These are phyloP conservation scores for Willaertia magna DNA, from an alignment of 208 protist species.

Conservation along the genomic window DNA sequence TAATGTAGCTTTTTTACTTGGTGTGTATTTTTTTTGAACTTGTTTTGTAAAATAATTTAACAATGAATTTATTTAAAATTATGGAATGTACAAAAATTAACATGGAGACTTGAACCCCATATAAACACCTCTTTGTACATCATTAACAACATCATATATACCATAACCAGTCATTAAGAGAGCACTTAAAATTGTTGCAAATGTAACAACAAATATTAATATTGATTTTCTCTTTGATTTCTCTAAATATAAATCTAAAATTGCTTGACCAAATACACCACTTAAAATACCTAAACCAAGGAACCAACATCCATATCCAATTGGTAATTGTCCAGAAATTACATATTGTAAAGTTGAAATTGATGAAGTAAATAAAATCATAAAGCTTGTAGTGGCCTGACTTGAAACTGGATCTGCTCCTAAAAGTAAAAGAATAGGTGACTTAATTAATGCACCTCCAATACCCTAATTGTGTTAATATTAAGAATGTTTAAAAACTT, in stretches of 20 bases:
- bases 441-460: slow-evolving; percentile 20
- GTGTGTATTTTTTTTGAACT: no score
- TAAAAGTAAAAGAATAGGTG: slow-evolving; percentile 13
- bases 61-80: no score
- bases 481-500: no score
- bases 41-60: no score
- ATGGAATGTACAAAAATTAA: no score
- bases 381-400: slow-evolving; percentile 10
- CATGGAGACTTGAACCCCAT: neutral
- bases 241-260: neutral
- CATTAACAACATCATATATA: neutral
- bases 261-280: neutral
- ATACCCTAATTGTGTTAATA: no score
- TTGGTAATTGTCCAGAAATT: neutral
- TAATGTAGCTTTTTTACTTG: no score
- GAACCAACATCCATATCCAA: neutral
- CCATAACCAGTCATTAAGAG: neutral
- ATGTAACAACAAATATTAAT: neutral
- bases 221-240: neutral
- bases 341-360: neutral
- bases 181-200: neutral
- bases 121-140: neutral
- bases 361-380: neutral
- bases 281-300: neutral
- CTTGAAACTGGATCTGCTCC: slow-evolving; percentile 15